Conservation (phyloP, 306 rosid species). For the Luffa aegyptiaca region DNA sequence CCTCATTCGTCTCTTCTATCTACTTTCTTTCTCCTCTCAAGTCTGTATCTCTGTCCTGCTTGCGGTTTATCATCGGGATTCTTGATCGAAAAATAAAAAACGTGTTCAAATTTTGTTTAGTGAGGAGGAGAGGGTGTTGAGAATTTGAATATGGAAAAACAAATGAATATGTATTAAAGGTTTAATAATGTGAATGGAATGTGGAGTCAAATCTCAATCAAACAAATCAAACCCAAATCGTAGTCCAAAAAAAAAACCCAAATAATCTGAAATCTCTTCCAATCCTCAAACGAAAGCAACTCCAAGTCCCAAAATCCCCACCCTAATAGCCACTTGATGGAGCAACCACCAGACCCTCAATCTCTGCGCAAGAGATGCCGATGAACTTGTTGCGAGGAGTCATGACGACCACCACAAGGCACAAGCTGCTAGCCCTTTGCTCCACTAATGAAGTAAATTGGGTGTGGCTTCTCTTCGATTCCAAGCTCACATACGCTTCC, state of each 20-base stretch:
- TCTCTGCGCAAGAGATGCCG: conserved; percentile 34
- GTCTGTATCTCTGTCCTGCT: too few relatives aligned
- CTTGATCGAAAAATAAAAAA: too few relatives aligned
- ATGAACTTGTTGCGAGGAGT: conserved; percentile 32
- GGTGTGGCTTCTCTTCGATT: conserved; percentile 44
- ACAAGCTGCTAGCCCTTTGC: conserved; percentile 64
- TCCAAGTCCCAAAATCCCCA: conserved; percentile 28
- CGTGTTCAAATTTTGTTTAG: too few relatives aligned
- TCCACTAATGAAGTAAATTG: conserved; percentile 79
- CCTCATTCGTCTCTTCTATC: too few relatives aligned
- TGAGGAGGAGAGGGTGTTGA: too few relatives aligned
- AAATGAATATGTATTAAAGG: not conserved
- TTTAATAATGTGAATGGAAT: too few relatives aligned
- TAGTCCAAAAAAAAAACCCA: too few relatives aligned
- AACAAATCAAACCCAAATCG: not conserved
- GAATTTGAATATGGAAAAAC: not conserved
- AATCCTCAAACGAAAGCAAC: conserved; percentile 27
- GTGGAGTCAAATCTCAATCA: not conserved
- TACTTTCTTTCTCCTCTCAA: too few relatives aligned
- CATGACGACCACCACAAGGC: conserved; percentile 56
- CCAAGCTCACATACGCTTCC: too few relatives aligned
- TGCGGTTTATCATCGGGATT: too few relatives aligned
- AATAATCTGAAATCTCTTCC: too few relatives aligned
- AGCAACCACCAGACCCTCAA: conserved; percentile 59
- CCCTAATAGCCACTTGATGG: conserved; percentile 42